These are phyloP conservation scores for Pseudoneurospora amorphoporcata DNA, from an alignment of 495 filamentous ascomycete genomes.

Conservation along the genomic window DNA sequence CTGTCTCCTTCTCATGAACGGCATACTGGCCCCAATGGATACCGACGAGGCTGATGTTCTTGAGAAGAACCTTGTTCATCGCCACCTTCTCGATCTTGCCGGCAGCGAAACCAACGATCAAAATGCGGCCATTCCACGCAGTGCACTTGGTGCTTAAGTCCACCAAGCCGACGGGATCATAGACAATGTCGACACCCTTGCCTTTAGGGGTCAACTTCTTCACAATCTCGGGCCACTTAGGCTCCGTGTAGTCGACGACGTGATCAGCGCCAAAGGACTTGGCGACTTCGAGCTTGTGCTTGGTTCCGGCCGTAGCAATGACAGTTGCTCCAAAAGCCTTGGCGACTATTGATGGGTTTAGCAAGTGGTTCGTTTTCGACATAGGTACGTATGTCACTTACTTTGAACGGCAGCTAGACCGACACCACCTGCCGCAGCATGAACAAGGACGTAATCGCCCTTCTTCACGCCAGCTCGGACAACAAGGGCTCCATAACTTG, in stretches of 20 bases:
- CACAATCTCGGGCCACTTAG: conserved; percentile 67
- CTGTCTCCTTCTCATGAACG: conserved; percentile 57
- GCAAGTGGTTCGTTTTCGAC: neutral
- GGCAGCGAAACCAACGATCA: conserved; percentile 85
- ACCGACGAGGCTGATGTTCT: conserved; percentile 86
- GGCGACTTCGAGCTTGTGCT: conserved; percentile 70
- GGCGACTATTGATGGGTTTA: conserved; percentile 41
- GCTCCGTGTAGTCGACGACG: conserved; percentile 61
- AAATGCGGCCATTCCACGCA: conserved; percentile 78
- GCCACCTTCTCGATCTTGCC: conserved; percentile 86
- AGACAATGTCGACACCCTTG: conserved; percentile 78
- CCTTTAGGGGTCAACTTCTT: conserved; percentile 62
- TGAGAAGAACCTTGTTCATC: conserved; percentile 82
- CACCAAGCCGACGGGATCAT: conserved; percentile 82
- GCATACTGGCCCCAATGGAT: conserved; percentile 88
- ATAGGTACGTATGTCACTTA: conserved; percentile 1
- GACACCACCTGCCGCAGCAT: conserved; percentile 88
- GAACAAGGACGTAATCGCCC: conserved; percentile 82
- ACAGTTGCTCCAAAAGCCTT: conserved; percentile 86
- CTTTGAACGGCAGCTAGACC: conserved; percentile 83
- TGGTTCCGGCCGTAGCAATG: conserved; percentile 74
- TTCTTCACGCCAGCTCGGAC: conserved; percentile 61
- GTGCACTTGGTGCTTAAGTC: conserved; percentile 76
- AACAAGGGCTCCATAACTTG: conserved; percentile 78
- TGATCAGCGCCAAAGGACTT: conserved; percentile 74